Evolutionary conservation across 2,329 filamentous ascomycete genomes (phyloP).

Genomic region (Aspergillus proliferans): DNA sequence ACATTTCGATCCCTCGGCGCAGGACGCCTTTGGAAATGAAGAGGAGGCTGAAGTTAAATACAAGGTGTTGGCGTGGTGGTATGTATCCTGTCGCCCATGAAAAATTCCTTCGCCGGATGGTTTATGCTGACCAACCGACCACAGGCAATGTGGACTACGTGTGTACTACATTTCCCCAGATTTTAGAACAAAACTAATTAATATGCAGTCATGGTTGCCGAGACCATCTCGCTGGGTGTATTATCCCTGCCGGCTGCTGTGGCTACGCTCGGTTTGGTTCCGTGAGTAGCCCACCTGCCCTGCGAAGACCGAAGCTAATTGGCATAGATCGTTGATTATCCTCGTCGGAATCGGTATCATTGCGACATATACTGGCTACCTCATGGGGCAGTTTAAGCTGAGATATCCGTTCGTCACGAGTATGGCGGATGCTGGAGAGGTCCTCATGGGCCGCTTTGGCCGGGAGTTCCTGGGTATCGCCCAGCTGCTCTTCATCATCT

Average conservation of each 20-base stretch:
- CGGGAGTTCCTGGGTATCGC: constrained; percentile 56
- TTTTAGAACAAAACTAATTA: not conserved
- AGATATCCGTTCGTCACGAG: constrained; percentile 53
- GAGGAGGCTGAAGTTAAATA: constrained; percentile 40
- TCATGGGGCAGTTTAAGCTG: constrained; percentile 53
- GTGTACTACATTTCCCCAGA: constrained; percentile 8
- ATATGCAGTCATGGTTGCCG: constrained; percentile 47
- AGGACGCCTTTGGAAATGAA: constrained; percentile 33
- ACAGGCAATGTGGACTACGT: constrained; percentile 37
- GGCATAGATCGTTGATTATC: constrained; percentile 37
- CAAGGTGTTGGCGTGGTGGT: constrained; percentile 43
- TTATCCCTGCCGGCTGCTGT: constrained; percentile 49
- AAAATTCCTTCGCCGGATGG: not conserved
- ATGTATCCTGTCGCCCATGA: not conserved
- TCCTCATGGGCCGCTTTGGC: constrained; percentile 55
- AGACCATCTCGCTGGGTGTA: constrained; percentile 52
- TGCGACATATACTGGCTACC: constrained; percentile 52
- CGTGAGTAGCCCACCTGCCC: constrained; percentile 25
- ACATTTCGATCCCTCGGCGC: constrained; percentile 1
- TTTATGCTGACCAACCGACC: constrained; percentile 26
- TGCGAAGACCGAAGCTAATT: not conserved
- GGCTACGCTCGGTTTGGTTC: constrained; percentile 48
- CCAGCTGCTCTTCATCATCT: constrained; percentile 58
- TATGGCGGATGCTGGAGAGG: constrained; percentile 59
- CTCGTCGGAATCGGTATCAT: constrained; percentile 48